Evolutionary conservation across 1,139 yeast species (phyloP), one percentile per base, ranked within the genome.

Genomic region (Suhomyces kunorum): DNA sequence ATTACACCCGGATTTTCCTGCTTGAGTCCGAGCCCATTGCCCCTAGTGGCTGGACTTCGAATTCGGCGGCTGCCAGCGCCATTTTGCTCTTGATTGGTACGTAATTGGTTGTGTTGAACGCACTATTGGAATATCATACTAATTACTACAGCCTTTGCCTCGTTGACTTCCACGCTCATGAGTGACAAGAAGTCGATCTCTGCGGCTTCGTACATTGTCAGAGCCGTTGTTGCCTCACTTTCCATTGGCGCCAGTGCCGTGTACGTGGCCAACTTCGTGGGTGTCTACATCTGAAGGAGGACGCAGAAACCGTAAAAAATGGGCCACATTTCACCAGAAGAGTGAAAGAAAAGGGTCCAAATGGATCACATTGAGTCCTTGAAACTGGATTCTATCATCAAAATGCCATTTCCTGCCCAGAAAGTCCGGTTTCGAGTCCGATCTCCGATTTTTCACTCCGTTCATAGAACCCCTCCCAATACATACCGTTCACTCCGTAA

Each of bases 241-340:
- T 55, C 74, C 16, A 58, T 72, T 40, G 76, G 74, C 1, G 59
- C 66, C 40, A 63, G 71, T 11, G 55, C 71, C 9, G 55, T 71
- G 13, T 61, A 64, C 49, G 59, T 69, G 19, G 61, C 74, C 40
- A 72, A 71, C 54, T 67, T 59, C 46, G 72, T 71, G 32, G 77
- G 77, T 20, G 77, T 72, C 5, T 70, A 71, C 48, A 63, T 71
- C 40, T 71, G 36, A 32, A 15, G n/a, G n/a, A n/a, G n/a, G n/a
- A n/a, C n/a, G n/a, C n/a, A n/a, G n/a, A n/a, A n/a, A n/a, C n/a
- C n/a, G n/a, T n/a, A n/a, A n/a, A n/a, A n/a, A n/a, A n/a, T n/a
- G n/a, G n/a, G n/a, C n/a, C n/a, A n/a, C n/a, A n/a, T n/a, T n/a
- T n/a, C n/a, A n/a, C n/a, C n/a, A n/a, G n/a, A n/a, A n/a, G n/a